Conservation (phyloP, 768 basidiomycete species). For the Leccinum ochraceum region DNA sequence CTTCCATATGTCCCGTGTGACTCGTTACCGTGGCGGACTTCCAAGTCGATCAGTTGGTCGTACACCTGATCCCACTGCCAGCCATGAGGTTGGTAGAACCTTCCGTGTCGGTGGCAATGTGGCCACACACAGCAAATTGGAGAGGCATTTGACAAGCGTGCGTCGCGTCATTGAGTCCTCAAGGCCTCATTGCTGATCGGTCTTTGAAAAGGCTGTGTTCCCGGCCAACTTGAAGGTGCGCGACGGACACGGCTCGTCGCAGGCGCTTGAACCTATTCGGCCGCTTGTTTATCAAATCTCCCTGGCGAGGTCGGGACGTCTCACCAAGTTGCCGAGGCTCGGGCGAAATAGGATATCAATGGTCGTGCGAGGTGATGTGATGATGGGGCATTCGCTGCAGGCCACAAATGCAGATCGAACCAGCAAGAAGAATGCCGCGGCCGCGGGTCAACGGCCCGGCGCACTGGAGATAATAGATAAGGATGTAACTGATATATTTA, state of each 20-base stretch:
- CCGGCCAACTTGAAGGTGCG: background rate
- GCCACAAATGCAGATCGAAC: background rate
- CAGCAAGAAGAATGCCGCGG: background rate
- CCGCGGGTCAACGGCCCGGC: background rate
- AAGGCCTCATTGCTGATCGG: conserved; percentile 2
- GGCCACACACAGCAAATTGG: background rate
- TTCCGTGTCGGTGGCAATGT: background rate
- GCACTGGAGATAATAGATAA: background rate
- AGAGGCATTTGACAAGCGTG: background rate
- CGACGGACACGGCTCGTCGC: background rate
- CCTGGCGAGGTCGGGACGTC: background rate
- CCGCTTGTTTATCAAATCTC: background rate
- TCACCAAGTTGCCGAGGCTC: background rate
- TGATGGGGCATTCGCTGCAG: background rate
- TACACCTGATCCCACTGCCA: background rate
- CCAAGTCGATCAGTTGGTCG: background rate
- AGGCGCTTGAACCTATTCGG: background rate
- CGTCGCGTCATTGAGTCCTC: background rate
- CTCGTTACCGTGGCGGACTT: background rate
- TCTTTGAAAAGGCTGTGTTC: background rate
- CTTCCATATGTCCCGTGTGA: background rate
- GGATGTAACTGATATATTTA: background rate
- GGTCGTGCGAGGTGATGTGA: background rate
- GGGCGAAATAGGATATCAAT: background rate
- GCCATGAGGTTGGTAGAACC: background rate